Evolutionary conservation across 495 filamentous ascomycete genomes (phyloP).

Genomic region (Penicillium bovifimosum): DNA sequence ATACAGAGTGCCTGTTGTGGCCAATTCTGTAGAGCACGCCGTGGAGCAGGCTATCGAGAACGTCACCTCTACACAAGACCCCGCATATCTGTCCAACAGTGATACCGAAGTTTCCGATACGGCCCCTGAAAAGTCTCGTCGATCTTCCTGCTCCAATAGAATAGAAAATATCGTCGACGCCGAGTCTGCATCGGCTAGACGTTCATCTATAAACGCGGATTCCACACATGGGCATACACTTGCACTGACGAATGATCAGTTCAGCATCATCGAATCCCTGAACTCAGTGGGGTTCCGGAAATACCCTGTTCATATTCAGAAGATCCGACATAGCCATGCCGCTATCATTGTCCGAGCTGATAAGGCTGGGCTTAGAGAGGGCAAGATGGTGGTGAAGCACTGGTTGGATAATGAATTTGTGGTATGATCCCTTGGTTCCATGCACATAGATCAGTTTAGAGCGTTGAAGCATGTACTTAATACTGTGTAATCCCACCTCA

Average conservation of each 20-base stretch:
- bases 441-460: background rate
- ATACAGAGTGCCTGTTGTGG: conserved; percentile 72
- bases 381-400: conserved; percentile 71
- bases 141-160: background rate
- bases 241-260: conserved; percentile 73
- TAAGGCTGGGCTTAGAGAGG: conserved; percentile 63
- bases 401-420: conserved; percentile 75
- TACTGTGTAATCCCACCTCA: background rate
- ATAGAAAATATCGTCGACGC: background rate
- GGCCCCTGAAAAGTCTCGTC: background rate
- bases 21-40: conserved; percentile 62
- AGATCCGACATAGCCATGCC: conserved; percentile 73
- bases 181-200: background rate
- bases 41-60: conserved; percentile 72
- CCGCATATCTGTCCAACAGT: conserved; percentile 52
- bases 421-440: conserved; percentile 36
- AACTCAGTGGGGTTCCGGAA: conserved; percentile 73
- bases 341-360: conserved; percentile 77
- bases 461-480: conserved; percentile 1
- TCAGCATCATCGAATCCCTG: conserved; percentile 72
- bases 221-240: conserved; percentile 50
- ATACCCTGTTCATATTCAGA: conserved; percentile 82
- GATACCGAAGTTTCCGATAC: conserved; percentile 27
- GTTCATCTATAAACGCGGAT: background rate
- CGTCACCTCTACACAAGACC: conserved; percentile 54